Conservation (phyloP, 1,139 yeast genomes). For the Geotrichum carabidarum region DNA sequence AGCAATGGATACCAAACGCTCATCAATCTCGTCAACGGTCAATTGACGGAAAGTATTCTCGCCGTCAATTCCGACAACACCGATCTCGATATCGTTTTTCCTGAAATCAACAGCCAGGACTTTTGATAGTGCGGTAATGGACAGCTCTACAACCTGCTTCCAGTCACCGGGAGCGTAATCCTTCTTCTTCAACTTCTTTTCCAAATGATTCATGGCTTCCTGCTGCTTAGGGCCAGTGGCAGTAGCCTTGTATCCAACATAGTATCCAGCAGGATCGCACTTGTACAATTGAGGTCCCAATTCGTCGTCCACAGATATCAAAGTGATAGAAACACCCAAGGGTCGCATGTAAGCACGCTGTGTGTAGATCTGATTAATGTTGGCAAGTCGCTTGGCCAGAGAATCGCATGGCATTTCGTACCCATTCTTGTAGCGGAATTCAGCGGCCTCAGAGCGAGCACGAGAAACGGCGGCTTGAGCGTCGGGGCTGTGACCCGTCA, state of each 20-base stretch:
- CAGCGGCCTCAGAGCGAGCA: slow-evolving; percentile 92
- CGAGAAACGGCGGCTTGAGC: slow-evolving; percentile 86
- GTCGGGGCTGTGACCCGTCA: slow-evolving; percentile 95
- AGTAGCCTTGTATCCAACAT: slow-evolving; percentile 83
- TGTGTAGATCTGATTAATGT: slow-evolving; percentile 87
- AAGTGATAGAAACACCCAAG: slow-evolving; percentile 85
- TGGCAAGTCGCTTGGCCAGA: slow-evolving; percentile 91
- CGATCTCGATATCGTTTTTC: slow-evolving; percentile 87
- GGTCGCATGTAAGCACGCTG: slow-evolving; percentile 99
- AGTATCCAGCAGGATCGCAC: slow-evolving; percentile 97
- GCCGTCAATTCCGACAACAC: slow-evolving; percentile 63
- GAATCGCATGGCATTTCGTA: slow-evolving; percentile 96
- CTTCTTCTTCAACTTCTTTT: slow-evolving; percentile 82
- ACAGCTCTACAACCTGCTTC: slow-evolving; percentile 85
- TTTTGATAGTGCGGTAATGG: slow-evolving; percentile 76
- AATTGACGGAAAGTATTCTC: slow-evolving; percentile 53
- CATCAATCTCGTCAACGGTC: slow-evolving; percentile 84
- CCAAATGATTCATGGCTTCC: slow-evolving; percentile 85
- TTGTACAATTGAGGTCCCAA: slow-evolving; percentile 86
- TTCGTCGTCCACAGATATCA: slow-evolving; percentile 82
- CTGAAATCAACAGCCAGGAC: slow-evolving; percentile 90
- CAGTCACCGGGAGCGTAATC: slow-evolving; percentile 74
- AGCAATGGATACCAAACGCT: slow-evolving; percentile 86
- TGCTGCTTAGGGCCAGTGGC: slow-evolving; percentile 97
- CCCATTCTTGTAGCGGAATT: slow-evolving; percentile 88